phyloP scores from a whole-genome alignment of 2,329 filamentous ascomycete species.

The Shiraia bambusicola region DNA sequence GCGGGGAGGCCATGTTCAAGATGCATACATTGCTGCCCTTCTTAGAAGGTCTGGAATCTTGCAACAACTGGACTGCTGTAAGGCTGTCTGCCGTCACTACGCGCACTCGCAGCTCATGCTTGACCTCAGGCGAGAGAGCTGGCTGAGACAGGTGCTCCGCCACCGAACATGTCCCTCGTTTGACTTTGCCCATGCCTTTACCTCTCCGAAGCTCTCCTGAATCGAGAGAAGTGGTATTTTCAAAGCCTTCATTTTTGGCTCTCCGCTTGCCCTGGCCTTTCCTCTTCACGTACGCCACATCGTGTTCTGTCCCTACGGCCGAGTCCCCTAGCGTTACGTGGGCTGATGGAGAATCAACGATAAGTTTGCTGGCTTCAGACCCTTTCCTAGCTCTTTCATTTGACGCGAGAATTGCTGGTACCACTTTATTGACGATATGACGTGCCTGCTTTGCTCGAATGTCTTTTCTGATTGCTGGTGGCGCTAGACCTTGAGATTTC shows the following conservation, averaged over 20 bases:
- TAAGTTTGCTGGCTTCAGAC: constrained; percentile 55
- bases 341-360: constrained; percentile 41
- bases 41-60: constrained; percentile 5
- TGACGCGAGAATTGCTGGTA: constrained; percentile 57
- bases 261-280: constrained; percentile 39
- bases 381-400: constrained; percentile 59
- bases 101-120: constrained; percentile 42
- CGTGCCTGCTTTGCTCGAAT: constrained; percentile 56
- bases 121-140: not conserved
- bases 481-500: constrained; percentile 41
- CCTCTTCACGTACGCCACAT: constrained; percentile 32
- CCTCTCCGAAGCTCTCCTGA: constrained; percentile 9
- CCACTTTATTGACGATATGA: constrained; percentile 60
- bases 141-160: constrained; percentile 14
- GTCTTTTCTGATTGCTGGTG: constrained; percentile 41
- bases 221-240: constrained; percentile 5
- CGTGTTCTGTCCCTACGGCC: constrained; percentile 5
- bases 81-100: constrained; percentile 57
- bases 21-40: constrained; percentile 52
- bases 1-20: constrained; percentile 65
- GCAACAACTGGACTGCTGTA: constrained; percentile 49
- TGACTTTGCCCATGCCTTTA: constrained; percentile 11
- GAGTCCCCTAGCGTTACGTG: not conserved
- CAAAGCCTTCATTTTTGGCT: constrained; percentile 13
- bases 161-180: constrained; percentile 11